These are phyloP conservation scores for Clitocybe nebularis DNA, from an alignment of 1,284 basidiomycete species.

Conservation along the genomic window DNA sequence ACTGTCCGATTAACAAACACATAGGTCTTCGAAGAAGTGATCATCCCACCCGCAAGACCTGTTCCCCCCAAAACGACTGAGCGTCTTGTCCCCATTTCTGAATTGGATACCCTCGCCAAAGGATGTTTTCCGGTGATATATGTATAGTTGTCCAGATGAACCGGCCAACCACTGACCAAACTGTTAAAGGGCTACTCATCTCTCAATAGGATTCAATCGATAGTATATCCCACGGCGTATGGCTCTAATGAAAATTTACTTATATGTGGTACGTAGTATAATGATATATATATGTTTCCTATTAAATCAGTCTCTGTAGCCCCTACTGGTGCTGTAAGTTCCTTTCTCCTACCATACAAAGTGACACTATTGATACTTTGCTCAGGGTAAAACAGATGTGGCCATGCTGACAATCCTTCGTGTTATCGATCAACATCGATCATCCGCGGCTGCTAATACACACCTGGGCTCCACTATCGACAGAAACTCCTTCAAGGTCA, in stretches of 20 bases:
- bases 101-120: conserved; percentile 76
- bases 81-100: conserved; percentile 67
- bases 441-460: conserved; percentile 25
- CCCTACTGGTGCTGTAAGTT: conserved; percentile 88
- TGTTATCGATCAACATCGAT: conserved; percentile 74
- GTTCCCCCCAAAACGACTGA: conserved; percentile 78
- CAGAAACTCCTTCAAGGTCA: conserved; percentile 86
- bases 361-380: conserved; percentile 8
- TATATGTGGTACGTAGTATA: conserved; percentile 73
- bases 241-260: conserved; percentile 95
- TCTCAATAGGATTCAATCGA: conserved; percentile 94
- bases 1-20: background rate
- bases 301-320: conserved; percentile 41
- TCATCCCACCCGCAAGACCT: conserved; percentile 80
- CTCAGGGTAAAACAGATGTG: conserved; percentile 97
- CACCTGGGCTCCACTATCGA: conserved; percentile 57
- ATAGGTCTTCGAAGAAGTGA: conserved; percentile 79
- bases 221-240: conserved; percentile 93
- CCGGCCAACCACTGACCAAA: conserved; percentile 2
- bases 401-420: conserved; percentile 94
- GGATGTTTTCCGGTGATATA: conserved; percentile 80
- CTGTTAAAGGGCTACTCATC: conserved; percentile 73
- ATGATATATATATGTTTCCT: conserved; percentile 4
- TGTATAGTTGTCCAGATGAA: background rate
- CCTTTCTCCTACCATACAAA: background rate